These are phyloP conservation scores for Prototheca wickerhamii DNA, from an alignment of 163 green algal species.

Conservation along the genomic window DNA sequence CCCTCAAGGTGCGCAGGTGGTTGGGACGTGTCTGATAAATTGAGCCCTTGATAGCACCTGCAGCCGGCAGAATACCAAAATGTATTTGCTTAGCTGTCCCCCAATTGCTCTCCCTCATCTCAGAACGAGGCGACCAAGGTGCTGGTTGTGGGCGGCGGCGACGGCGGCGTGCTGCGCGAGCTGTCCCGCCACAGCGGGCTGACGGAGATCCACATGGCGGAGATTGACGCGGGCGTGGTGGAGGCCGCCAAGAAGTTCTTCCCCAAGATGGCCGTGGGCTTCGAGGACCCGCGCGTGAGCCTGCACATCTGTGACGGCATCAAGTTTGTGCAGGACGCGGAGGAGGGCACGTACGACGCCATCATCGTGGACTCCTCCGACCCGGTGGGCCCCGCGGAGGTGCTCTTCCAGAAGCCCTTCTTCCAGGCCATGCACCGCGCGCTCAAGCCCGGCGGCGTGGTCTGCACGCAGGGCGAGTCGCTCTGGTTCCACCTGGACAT, in stretches of 20 bases:
- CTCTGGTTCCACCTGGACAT: slow-evolving; percentile 94
- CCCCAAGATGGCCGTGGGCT: slow-evolving; percentile 83
- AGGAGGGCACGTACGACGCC: slow-evolving; percentile 79
- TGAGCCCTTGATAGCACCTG: slow-evolving; percentile 1
- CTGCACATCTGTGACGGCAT: slow-evolving; percentile 83
- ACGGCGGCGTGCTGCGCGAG: slow-evolving; percentile 95
- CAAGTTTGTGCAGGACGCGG: slow-evolving; percentile 76
- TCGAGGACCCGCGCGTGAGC: slow-evolving; percentile 78
- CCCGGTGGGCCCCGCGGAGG: slow-evolving; percentile 88
- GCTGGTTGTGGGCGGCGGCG: slow-evolving; percentile 93
- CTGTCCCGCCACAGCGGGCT: slow-evolving; percentile 71
- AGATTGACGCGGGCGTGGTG: slow-evolving; percentile 95
- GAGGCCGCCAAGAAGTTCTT: slow-evolving; percentile 86
- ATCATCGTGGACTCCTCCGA: slow-evolving; percentile 99
- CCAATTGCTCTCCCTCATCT: background rate
- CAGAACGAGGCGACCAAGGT: slow-evolving; percentile 62
- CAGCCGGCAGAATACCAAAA: slow-evolving; percentile 3
- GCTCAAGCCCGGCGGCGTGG: slow-evolving; percentile 80
- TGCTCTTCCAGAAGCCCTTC: slow-evolving; percentile 95
- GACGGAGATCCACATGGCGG: slow-evolving; percentile 87
- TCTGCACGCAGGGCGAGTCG: slow-evolving; percentile 89
- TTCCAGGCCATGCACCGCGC: slow-evolving; percentile 90
- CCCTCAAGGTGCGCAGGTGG: slow-evolving; percentile 45
- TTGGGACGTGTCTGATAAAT: too few species aligned
- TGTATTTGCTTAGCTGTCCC: background rate